Evolutionary conservation across 1,284 basidiomycete species (phyloP).

Genomic region (Schizopora paradoxa): DNA sequence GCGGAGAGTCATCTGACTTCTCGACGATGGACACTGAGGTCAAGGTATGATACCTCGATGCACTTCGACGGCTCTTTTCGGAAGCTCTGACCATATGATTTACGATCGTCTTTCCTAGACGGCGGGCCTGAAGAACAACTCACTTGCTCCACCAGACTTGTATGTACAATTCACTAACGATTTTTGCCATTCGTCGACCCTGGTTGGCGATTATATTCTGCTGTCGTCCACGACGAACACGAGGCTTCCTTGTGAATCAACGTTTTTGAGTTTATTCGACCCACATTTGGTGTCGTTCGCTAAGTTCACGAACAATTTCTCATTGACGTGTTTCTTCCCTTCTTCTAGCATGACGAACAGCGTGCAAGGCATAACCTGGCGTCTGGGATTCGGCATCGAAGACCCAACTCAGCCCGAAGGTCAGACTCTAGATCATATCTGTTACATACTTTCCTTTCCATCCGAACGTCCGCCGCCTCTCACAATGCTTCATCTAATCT

Average conservation of each 20-base stretch:
- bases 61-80: slow-evolving; percentile 1
- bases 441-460: not conserved
- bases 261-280: not conserved
- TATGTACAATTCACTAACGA: slow-evolving; percentile 27
- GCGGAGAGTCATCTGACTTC: slow-evolving; percentile 53
- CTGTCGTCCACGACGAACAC: not conserved
- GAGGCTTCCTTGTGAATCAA: not conserved
- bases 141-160: slow-evolving; percentile 59
- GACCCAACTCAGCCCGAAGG: slow-evolving; percentile 50
- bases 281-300: too few species aligned
- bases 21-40: slow-evolving; percentile 53
- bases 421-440: slow-evolving; percentile 22
- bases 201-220: not conserved
- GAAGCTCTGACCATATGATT: not conserved
- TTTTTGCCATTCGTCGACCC: not conserved
- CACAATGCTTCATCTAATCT: not conserved
- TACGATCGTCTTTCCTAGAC: slow-evolving; percentile 29
- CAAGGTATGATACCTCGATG: slow-evolving; percentile 36
- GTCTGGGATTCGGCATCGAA: slow-evolving; percentile 53
- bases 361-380: slow-evolving; percentile 56
- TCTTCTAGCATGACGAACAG: slow-evolving; percentile 42
- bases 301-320: too few species aligned
- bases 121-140: slow-evolving; percentile 46
- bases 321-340: too few species aligned
- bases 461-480: not conserved